Base-by-base conservation (phyloP, 106 monocot species). In the Platanthera zijinensis region DNA sequence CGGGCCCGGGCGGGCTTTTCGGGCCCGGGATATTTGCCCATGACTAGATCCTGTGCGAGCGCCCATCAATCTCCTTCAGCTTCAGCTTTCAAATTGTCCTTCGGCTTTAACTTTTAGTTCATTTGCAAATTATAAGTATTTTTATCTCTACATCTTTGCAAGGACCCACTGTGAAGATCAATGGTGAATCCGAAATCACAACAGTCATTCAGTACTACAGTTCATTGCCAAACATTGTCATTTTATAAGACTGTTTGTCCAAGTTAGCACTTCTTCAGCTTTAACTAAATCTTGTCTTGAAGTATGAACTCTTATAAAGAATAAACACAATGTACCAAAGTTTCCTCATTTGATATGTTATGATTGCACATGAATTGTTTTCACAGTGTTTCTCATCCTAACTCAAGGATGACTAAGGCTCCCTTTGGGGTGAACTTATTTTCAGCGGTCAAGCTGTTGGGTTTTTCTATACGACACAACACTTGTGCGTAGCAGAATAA, bases 181-280 rank as follows among this genome's bases (percentile, higher is more conserved):
- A 10, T 17, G 8, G 48, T 48, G 48, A 30, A 50, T 53, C 63
- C 49, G 80, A 72, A 59, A 75, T 78, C 39, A 81, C 88, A 79
- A 0, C 74, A 28, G 85, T 79, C 22, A 81, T 85, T 51, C 83
- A 85, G 14, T 77, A 79, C 72, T 89, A 72, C 70, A 67, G 78
- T 78, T 18, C 85, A 3, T 69, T 89, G 47, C 85, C 85, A 62
- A 85, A 89, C 52, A 19, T 50, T 71, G 64, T 78, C 54, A 81
- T 89, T 70, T 69, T 89, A 80, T 81, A 81, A 13, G 57, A 83
- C 10, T 81, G 78, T 78, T 10, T 79, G 7, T 64, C 75, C 57
- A 78, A 83, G 89, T 89, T 76, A 17, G 56, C 15, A n/a, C 21
- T 69, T 8, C 48, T 11, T 14, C 13, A 18, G 59, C 59, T 59